Percentiles rank a stretch among this genome's conserved stretches.
Conservation (phyloP, 805 yeast genomes). For the Monosporozyma solicola region DNA sequence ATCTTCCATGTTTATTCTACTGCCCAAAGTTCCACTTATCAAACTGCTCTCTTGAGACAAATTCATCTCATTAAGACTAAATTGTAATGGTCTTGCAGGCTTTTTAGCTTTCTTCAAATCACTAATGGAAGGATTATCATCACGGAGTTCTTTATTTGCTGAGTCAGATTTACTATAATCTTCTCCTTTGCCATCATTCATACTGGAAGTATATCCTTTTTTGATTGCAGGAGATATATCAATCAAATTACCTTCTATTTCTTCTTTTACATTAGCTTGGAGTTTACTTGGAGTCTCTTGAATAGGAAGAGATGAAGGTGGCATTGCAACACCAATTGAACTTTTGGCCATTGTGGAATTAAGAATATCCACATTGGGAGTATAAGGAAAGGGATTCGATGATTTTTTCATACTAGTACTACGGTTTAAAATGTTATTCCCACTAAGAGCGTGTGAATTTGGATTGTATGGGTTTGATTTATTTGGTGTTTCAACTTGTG, state of each 20-base stretch:
- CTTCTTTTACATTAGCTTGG: background rate
- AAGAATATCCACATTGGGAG: background rate
- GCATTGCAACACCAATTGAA: background rate
- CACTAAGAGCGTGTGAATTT: background rate
- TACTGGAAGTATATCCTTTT: background rate
- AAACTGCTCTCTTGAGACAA: conserved; percentile 9
- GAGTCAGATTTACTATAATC: background rate
- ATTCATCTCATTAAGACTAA: conserved; percentile 17
- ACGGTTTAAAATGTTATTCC: background rate
- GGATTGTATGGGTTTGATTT: background rate
- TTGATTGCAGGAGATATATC: background rate
- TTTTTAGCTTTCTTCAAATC: background rate
- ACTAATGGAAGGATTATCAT: conserved; percentile 1
- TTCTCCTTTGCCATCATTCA: background rate
- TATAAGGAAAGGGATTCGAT: conserved; percentile 1
- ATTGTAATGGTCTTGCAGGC: conserved; percentile 5
- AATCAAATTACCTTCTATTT: background rate
- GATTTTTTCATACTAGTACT: background rate
- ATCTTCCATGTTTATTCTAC: background rate
- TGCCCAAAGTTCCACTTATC: conserved; percentile 1
- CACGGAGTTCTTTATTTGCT: background rate
- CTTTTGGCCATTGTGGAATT: background rate
- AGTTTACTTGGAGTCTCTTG: background rate
- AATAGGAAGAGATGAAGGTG: background rate
- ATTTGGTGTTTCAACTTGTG: background rate